These are phyloP conservation scores for Xylaria sp. DNA, from an alignment of 2,329 filamentous ascomycete genomes.

Conservation along the genomic window DNA sequence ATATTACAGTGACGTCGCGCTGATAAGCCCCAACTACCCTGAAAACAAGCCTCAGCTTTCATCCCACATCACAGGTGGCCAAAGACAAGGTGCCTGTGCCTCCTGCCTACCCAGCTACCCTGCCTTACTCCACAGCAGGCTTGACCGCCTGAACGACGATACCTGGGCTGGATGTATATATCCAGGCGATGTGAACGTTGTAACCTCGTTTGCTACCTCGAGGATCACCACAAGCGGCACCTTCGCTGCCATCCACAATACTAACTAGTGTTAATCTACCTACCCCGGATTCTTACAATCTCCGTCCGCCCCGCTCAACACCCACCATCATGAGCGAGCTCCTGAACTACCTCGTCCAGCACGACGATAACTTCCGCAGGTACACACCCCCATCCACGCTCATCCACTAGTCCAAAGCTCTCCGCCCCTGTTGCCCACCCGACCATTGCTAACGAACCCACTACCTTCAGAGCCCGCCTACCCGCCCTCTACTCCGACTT, in stretches of 20 bases:
- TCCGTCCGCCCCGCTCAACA: neutral
- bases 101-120: neutral
- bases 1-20: slow-evolving; percentile 34
- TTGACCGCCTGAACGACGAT: neutral
- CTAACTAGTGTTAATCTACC: slow-evolving; percentile 1
- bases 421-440: neutral
- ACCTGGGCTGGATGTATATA: slow-evolving; percentile 3
- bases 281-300: neutral
- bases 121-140: slow-evolving; percentile 9
- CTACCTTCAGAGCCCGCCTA: slow-evolving; percentile 65
- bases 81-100: neutral
- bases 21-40: slow-evolving; percentile 28
- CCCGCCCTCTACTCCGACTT: slow-evolving; percentile 91
- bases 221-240: neutral
- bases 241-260: neutral
- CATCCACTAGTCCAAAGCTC: slow-evolving; percentile 3
- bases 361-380: slow-evolving; percentile 65
- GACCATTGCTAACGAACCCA: neutral
- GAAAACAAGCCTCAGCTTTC: slow-evolving; percentile 13
- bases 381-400: slow-evolving; percentile 33
- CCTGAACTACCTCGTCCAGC: slow-evolving; percentile 64
- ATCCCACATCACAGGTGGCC: slow-evolving; percentile 1
- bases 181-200: neutral
- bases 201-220: neutral
- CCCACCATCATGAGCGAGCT: slow-evolving; percentile 63